Base-by-base conservation (phyloP, 352 stramenopile genomes). In the Phytophthora aleatoria region DNA sequence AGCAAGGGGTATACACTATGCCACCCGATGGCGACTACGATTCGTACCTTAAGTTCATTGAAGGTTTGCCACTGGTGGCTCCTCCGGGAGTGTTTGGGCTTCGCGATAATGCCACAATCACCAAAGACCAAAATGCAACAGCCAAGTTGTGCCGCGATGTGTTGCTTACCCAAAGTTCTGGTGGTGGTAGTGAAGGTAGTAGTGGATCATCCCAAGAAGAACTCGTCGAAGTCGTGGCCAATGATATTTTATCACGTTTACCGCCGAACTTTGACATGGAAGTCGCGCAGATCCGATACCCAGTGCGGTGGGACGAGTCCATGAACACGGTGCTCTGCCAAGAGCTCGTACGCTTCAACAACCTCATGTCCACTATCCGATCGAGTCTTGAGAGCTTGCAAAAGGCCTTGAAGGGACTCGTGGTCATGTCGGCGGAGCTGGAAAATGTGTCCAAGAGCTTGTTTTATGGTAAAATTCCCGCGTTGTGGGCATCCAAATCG, bases 261-360 rank as follows among this genome's bases (percentile, higher is more conserved):
- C 92, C 92, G 12, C 78, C 85, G 7, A 95, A 95, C 45, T 98
- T 94, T 51, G 92, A 98, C 77, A 97, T 97, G 88, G 91, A 98
- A 59, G 79, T 94, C 12, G 92, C 91, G 16, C 89, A 97, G 66
- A 89, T 97, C 42, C 85, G 91, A 31, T 97, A 97, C 67, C 92
- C 91, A 0, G 90, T 97, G 39, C 78, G 87, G 5, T 98, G 90
- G 91, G 87, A 97, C 43, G 90, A 97, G 67, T 96, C 83, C 15
- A 97, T 98, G 92, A 98, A 98, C 77, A 97, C 92, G 0, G 92
- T 98, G 33, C 71, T 97, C 3, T 97, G 90, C 57, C 94, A 98
- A 73, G 94, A 98, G 66, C 84, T 99, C 33, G 83, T 93, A 38
- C 90, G 93, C 3, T 98, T 98, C 68, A 97, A 98, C 58, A 95